These are phyloP conservation scores for Vicia faba DNA, from an alignment of 306 rosid genomes.

Conservation along the genomic window DNA sequence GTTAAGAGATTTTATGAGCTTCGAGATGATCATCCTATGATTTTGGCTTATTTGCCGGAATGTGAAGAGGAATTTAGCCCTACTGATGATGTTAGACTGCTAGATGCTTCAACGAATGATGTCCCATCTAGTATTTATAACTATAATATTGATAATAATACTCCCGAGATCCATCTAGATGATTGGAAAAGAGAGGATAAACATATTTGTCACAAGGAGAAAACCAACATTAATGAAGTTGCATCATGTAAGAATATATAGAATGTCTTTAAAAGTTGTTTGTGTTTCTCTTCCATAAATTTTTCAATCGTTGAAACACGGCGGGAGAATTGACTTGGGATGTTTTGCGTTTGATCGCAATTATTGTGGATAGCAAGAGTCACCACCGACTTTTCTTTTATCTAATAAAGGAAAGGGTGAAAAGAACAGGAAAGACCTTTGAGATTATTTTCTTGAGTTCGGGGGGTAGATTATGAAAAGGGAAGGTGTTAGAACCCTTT, in stretches of 20 bases:
- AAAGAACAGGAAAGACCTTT: too few relatives aligned
- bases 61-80: slow-evolving; percentile 65
- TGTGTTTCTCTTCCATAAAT: too few relatives aligned
- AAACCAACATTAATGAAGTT: slow-evolving; percentile 49
- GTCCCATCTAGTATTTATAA: slow-evolving; percentile 14
- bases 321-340: too few relatives aligned
- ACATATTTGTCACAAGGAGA: slow-evolving; percentile 44
- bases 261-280: slow-evolving; percentile 59
- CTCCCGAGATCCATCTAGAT: slow-evolving; percentile 31
- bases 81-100: slow-evolving; percentile 54
- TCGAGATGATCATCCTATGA: slow-evolving; percentile 64
- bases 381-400: too few relatives aligned
- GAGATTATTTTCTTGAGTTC: too few relatives aligned
- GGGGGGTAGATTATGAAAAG: too few relatives aligned
- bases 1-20: slow-evolving; percentile 59
- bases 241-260: slow-evolving; percentile 36
- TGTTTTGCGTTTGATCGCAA: too few relatives aligned
- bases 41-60: slow-evolving; percentile 64
- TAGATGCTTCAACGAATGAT: slow-evolving; percentile 47
- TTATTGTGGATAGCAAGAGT: too few relatives aligned
- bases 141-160: slow-evolving; percentile 33
- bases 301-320: too few relatives aligned
- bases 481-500: too few relatives aligned
- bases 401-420: too few relatives aligned
- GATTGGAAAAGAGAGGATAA: slow-evolving; percentile 52